Base-by-base conservation (phyloP, 176 grass and related monocot genomes). In the Rhipidocladum racemiflorum region DNA sequence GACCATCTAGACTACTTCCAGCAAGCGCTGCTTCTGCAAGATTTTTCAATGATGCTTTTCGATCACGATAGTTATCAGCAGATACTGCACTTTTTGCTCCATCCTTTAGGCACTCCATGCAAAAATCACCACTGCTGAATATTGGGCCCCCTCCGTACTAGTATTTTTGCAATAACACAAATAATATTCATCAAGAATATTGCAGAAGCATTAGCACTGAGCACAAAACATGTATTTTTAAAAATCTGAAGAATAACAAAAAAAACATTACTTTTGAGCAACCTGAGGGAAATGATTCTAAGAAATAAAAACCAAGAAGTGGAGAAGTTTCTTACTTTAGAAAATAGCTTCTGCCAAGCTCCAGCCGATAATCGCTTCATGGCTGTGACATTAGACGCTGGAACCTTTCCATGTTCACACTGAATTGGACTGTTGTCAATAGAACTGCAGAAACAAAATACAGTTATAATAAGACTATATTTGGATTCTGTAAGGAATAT, bases 111-210 rank as follows among this genome's bases (percentile, higher is more conserved):
- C 96, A 99, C 55, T 95, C 87, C 49, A 88, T 79, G 74, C 96
- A 99, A 68, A 54, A 73, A 83, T 95, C 89, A 45, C 88, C 80
- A 68, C 85, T 83, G 79, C 77, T 91, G 61, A 99, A 86, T 75
- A 85, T 82, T 51, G 96, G 96, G 0, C 93, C 96, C 68, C 96
- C 96, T 87, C 93, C 93, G 77, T 93, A 95, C 96, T 99, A 81
- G 18, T 75, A 78, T 78, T 57, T 83, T 80, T 77, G 25, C 43
- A 44, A 77, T 72, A 39, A 30, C 11, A 65, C 32, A 65, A 85
- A 39, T 57, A 63, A 65, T 81, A 84, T 61, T 38, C 43, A 75
- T 79, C 61, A 75, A 69, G 2, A 61, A 61, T 44, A 81, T 82
- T 81, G 24, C 11, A 25, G 64, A 70, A 62, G 12, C 15, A 85